Base-by-base conservation (phyloP, 1,139 yeast genomes). In the Yamadazyma mexicana region DNA sequence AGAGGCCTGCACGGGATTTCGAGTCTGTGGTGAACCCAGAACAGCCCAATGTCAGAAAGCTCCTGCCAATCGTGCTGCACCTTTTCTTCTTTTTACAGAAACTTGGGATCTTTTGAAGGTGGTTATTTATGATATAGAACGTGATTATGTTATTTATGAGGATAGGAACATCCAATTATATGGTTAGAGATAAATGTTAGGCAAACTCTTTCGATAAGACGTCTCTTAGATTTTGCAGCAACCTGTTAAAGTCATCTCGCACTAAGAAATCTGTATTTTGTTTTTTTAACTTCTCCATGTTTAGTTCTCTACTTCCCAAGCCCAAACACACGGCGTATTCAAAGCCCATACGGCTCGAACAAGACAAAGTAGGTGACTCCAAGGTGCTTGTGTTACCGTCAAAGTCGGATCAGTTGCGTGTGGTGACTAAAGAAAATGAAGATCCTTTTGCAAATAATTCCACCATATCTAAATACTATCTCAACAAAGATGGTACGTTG, bases 281-380 rank as follows among this genome's bases (percentile, higher is more conserved):
- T 14, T 26, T 26, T 26, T 26, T 28, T 28, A 12, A 16, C 9
- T 20, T 16, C 6, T 11, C 14, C 26, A 65, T 66, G 72, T 61
- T 66, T 44, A 64, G 70, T 43, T 56, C 68, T 10, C 49, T 63
- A 31, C 51, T 66, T 36, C 61, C 71, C 5, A 50, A 44, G 24
- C 71, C 72, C 5, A 55, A 58, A 34, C 50, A 60, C 33, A 46
- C 61, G 1, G 40, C 47, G 10, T 62, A 57, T 39, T 15, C 33
- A 5, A 39, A 37, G 22, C 36, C 48, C 7, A 36, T 43, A 16
- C 7, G 17, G 16, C 34, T 46, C 8, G 35, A 35, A 5, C 17
- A 36, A 10, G 23, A 17, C 12, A 11, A 9, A 7, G 20, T 17
- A 4, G 18, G 30, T 14, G 33, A 42, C 23, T 11, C 35, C 9